Evolutionary conservation across 192 early-diverging fungal species (phyloP), one percentile per base, ranked within the genome.

Genomic region (Phlyctochytrium arcticum): DNA sequence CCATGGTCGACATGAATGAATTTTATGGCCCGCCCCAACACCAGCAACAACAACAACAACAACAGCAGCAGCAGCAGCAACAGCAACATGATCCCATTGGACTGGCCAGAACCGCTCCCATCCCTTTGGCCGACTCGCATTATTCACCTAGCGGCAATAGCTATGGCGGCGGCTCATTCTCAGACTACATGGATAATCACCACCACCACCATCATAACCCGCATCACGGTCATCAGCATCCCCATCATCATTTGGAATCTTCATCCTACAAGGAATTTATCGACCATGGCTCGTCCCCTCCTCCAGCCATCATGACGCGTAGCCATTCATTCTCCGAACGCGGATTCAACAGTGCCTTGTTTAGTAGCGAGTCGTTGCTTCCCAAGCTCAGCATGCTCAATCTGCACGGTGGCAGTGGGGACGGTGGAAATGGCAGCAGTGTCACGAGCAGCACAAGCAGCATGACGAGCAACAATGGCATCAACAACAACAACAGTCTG

Each of bases 311-410:
- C 5, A 51, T 70, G 50, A 61, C 30, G 12, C 67, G 67, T 5
- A 24, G 46, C 15, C 67, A 60, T 26, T 69, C 67, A 12, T 57
- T 54, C 37, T 62, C 57, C n/a, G 67, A 69, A 8, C 67, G 73
- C 23, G 80, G 76, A 6, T 81, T 81, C 63, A 81, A 67, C 58
- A 75, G 73, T 39, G 80, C 73, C 4, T 55, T 81, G 29, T 81
- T 70, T 69, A 76, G 66, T 57, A 78, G 74, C 63, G 80, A 81
- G 35, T 60, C 61, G 17, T 62, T 81, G 8, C 67, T 75, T 8
- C 60, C 64, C 5, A 35, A 48, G 17, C 51, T 76, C 6, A 60
- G 69, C 30, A 21, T 62, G 8, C 35, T 68, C 33, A 21, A 15
- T 35, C n/a, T 60, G 67, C 56, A 44, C 42, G 68, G 51, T 29